Base-by-base conservation (phyloP, 2,329 filamentous ascomycete species). In the Rhexocercosporidium sp. region DNA sequence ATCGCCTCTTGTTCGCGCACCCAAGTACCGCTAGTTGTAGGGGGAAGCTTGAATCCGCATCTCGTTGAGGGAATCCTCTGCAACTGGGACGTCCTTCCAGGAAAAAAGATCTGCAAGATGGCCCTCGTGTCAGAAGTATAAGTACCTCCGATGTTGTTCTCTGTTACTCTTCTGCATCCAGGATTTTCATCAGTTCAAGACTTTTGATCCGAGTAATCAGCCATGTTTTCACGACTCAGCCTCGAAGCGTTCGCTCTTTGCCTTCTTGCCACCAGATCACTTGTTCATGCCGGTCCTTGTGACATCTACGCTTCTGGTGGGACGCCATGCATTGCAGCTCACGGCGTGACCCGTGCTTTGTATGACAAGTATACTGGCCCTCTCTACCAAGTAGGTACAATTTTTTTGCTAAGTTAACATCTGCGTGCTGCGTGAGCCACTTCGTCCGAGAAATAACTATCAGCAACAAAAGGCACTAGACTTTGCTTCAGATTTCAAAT, bases 401-500 rank as follows among this genome's bases (percentile, higher is more conserved):
- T n/a, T n/a, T n/a, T n/a, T n/a, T n/a, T n/a, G n/a, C n/a, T n/a
- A n/a, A n/a, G n/a, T n/a, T n/a, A n/a, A n/a, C n/a, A n/a, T n/a
- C n/a, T n/a, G n/a, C n/a, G n/a, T n/a, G n/a, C n/a, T n/a, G n/a
- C n/a, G n/a, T n/a, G n/a, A n/a, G n/a, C n/a, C n/a, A n/a, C n/a
- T n/a, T n/a, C n/a, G n/a, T n/a, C n/a, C n/a, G n/a, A n/a, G n/a
- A n/a, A n/a, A n/a, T n/a, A n/a, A n/a, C n/a, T n/a, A n/a, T n/a
- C n/a, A n/a, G n/a, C n/a, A n/a, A n/a, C n/a, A n/a, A n/a, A n/a
- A n/a, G n/a, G n/a, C n/a, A n/a, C n/a, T n/a, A n/a, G n/a, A n/a
- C n/a, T n/a, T n/a, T n/a, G n/a, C 88, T 11, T 90, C 87, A 71
- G 88, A 90, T 69, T 82, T 90, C 68, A 90, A 90, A 77, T 74